Base-by-base conservation (phyloP, 148 eudicot genomes). In the Rhododendron ferrugineum region DNA sequence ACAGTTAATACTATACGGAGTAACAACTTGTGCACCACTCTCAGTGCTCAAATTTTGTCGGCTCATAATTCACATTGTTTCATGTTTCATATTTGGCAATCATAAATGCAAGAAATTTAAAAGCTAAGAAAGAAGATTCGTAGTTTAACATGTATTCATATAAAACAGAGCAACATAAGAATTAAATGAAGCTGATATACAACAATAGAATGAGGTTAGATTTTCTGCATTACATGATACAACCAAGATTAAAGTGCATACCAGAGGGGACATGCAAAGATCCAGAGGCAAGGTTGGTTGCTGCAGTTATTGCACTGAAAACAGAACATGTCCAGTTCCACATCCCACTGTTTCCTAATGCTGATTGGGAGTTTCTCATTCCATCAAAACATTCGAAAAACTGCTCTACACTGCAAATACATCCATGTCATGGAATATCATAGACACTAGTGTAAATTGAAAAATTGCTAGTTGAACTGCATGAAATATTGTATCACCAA, bases 291-390 rank as follows among this genome's bases (percentile, higher is more conserved):
- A 95, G 94, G 89, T 91, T 93, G 40, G 99, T 91, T 79, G 99
- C 96, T 83, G 98, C 98, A 89, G 95, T 92, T 88, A 97, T 91
- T 54, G 98, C 96, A 86, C 92, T 93, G 86, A 97, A 91, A 84
- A 95, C 96, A 78, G 98, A 97, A 88, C 92, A 91, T 3, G 98
- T 95, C 98, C 98, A 97, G 83, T 90, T 92, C 99, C 99, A 97
- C 98, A 95, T 89, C 79, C 99, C 98, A 88, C 99, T 95, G 87
- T 91, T 92, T 79, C 95, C 98, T 88, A 95, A 86, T 80, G 90
- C 91, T 40, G 98, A 93, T 76, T 95, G 98, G 75, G 95, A 95
- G 82, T 84, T 93, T 87, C 96, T 93, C 91, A 96, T 85, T 83
- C 86, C 98, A 89, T 97, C 99, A 88, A 97, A 88, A 85, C 99